A percentile compares a stretch with the other conserved stretches of the same genome.
Conservation (phyloP, 2,329 filamentous ascomycete genomes). For the Trichoderma sp. region DNA sequence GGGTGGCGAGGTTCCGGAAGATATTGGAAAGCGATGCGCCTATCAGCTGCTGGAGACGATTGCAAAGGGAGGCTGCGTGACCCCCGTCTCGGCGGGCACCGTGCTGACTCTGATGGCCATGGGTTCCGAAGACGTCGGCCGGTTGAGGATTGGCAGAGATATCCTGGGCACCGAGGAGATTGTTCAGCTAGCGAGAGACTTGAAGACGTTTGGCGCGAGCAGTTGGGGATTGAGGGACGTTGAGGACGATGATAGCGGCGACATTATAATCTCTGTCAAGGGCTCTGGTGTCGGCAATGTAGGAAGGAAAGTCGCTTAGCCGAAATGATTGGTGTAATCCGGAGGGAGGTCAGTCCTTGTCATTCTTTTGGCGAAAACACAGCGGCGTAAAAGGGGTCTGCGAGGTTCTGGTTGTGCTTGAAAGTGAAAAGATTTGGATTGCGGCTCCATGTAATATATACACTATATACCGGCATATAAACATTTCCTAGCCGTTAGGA, state of each 20-base stretch:
- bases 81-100: constrained; percentile 69
- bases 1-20: constrained; percentile 84
- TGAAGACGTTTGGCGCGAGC: constrained; percentile 84
- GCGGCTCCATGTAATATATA: constrained; percentile 1
- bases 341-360: background rate
- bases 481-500: constrained; percentile 31
- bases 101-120: constrained; percentile 93
- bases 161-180: constrained; percentile 80
- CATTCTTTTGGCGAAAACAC: constrained; percentile 4
- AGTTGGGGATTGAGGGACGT: constrained; percentile 87
- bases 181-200: constrained; percentile 78
- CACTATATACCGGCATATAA: constrained; percentile 4
- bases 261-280: constrained; percentile 88
- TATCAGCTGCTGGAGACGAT: constrained; percentile 86
- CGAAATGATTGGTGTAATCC: constrained; percentile 8
- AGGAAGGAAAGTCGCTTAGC: constrained; percentile 77
- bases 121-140: constrained; percentile 93
- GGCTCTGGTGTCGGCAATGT: constrained; percentile 93
- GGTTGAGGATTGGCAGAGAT: constrained; percentile 78
- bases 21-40: constrained; percentile 85
- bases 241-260: constrained; percentile 64
- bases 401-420: constrained; percentile 1
- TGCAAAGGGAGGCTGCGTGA: constrained; percentile 79
- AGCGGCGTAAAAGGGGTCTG: constrained; percentile 4
- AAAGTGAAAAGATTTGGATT: constrained; percentile 14